A percentile compares a stretch with the other conserved stretches of the same genome.
Conservation (phyloP, 257 asterid species). For the Penstemon newberryi region DNA sequence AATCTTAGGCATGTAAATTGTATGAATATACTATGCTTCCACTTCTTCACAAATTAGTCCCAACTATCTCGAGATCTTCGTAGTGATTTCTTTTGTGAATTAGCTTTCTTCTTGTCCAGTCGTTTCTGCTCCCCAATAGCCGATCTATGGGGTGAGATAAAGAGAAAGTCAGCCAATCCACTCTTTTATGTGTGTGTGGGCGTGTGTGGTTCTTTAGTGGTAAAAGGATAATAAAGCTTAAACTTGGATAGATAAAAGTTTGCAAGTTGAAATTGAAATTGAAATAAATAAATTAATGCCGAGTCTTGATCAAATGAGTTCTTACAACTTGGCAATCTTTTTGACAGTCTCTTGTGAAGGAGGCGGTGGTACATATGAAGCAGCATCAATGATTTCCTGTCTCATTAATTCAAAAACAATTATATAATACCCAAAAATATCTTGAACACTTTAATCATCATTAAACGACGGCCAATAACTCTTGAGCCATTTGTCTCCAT, state of each 20-base stretch:
- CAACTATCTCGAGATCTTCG: conserved; percentile 68
- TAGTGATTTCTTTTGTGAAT: conserved; percentile 61
- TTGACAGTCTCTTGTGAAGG: conserved; percentile 79
- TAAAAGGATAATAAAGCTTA: too few species aligned
- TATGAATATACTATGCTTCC: neutral
- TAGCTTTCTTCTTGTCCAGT: conserved; percentile 66
- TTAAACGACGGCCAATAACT: neutral
- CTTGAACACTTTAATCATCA: neutral
- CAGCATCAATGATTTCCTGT: conserved; percentile 92
- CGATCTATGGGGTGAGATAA: conserved; percentile 48
- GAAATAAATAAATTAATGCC: neutral
- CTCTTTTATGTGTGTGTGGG: neutral
- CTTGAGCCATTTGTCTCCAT: neutral
- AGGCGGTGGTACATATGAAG: conserved; percentile 89
- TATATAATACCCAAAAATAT: neutral
- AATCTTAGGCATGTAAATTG: conserved; percentile 13
- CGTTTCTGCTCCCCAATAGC: conserved; percentile 69
- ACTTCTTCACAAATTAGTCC: conserved; percentile 42
- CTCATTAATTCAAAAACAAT: conserved; percentile 29
- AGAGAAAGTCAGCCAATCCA: conserved; percentile 18
- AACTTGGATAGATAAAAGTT: too few species aligned
- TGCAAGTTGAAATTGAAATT: neutral
- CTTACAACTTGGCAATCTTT: conserved; percentile 76
- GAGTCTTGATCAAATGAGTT: conserved; percentile 18
- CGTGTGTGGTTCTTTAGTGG: too few species aligned